phyloP scores from a whole-genome alignment of 352 stramenopile genomes.

The Globisporangium apiculatum region DNA sequence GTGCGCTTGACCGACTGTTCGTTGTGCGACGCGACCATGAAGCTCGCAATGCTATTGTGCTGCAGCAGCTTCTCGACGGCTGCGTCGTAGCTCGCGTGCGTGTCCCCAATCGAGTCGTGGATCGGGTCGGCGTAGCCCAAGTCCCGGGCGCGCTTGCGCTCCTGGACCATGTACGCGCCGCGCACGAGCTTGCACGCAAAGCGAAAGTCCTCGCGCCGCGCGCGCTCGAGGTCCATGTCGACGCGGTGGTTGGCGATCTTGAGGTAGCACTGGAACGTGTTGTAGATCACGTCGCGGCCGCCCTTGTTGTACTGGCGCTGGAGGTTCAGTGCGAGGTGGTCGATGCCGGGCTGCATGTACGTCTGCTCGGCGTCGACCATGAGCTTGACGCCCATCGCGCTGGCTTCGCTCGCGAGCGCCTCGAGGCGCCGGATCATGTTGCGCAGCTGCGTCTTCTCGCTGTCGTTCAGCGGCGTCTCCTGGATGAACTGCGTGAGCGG shows the following conservation, averaged over 20 bases:
- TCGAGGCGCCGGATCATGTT: slow-evolving; percentile 87
- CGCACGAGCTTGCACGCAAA: slow-evolving; percentile 98
- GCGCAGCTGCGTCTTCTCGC: slow-evolving; percentile 89
- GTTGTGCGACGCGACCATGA: slow-evolving; percentile 99
- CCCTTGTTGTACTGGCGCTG: slow-evolving; percentile 89
- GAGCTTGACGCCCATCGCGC: slow-evolving; percentile 82
- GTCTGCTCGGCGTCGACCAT: slow-evolving; percentile 98
- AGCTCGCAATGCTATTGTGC: slow-evolving; percentile 82
- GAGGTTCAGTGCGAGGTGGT: slow-evolving; percentile 87
- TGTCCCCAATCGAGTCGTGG: slow-evolving; percentile 90
- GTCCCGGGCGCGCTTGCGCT: slow-evolving; percentile 87
- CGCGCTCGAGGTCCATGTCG: slow-evolving; percentile 88
- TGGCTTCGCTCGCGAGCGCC: slow-evolving; percentile 62
- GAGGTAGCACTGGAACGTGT: slow-evolving; percentile 99
- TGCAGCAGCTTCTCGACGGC: slow-evolving; percentile 87
- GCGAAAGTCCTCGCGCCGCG: slow-evolving; percentile 86
- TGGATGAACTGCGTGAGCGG: slow-evolving; percentile 85
- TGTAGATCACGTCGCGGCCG: slow-evolving; percentile 90
- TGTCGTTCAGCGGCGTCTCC: slow-evolving; percentile 63
- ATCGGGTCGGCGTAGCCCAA: slow-evolving; percentile 87
- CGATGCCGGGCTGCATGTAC: slow-evolving; percentile 97
- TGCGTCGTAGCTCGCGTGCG: slow-evolving; percentile 92
- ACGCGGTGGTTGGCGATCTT: slow-evolving; percentile 89
- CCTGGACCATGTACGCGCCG: slow-evolving; percentile 97
- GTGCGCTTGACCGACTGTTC: slow-evolving; percentile 91